These are phyloP conservation scores for Globisporangium spiculum DNA, from an alignment of 352 stramenopile species.

Conservation along the genomic window DNA sequence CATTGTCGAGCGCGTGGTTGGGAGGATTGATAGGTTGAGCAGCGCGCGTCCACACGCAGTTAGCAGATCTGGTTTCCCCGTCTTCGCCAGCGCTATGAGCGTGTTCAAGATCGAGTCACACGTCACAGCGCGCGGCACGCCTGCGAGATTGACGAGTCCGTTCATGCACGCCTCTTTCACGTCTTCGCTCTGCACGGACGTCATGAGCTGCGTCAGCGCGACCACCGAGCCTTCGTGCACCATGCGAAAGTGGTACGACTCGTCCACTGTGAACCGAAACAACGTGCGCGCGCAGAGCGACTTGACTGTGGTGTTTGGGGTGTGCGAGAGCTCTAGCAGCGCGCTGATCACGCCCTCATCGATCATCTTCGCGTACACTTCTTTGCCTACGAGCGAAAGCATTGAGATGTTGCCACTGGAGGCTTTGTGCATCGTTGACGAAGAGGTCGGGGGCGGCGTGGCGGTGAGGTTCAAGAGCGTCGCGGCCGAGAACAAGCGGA, in stretches of 20 bases:
- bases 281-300: constrained; percentile 62
- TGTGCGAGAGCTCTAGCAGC: constrained; percentile 70
- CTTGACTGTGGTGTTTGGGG: constrained; percentile 59
- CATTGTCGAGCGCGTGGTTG: constrained; percentile 64
- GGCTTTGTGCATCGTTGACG: neutral
- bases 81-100: constrained; percentile 40
- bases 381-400: constrained; percentile 32
- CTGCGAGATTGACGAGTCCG: constrained; percentile 71
- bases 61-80: constrained; percentile 26
- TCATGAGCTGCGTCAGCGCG: constrained; percentile 64
- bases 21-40: constrained; percentile 77
- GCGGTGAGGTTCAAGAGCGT: constrained; percentile 75
- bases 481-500: constrained; percentile 64
- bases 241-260: constrained; percentile 72
- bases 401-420: constrained; percentile 10
- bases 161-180: constrained; percentile 60
- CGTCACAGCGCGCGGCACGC: constrained; percentile 64
- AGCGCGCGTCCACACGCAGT: constrained; percentile 53
- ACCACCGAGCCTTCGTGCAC: constrained; percentile 74
- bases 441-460: constrained; percentile 7
- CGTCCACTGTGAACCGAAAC: constrained; percentile 72
- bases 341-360: constrained; percentile 57
- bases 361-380: constrained; percentile 70
- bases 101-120: constrained; percentile 64
- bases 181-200: constrained; percentile 41